Base-by-base conservation (phyloP, 208 protist species). In the Crithidia brevicula region DNA sequence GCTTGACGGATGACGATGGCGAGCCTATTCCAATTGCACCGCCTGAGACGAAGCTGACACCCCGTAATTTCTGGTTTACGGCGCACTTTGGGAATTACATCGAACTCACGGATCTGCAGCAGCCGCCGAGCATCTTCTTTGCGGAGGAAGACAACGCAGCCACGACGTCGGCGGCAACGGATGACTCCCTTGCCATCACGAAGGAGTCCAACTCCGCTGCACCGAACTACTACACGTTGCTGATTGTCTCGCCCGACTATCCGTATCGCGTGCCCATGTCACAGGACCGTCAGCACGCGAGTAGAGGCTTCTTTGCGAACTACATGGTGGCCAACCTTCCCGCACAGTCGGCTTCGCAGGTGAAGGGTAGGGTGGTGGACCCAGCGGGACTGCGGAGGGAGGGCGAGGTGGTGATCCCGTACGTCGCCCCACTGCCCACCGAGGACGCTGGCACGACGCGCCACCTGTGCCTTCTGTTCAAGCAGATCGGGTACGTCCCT, bases 71-170 rank as follows among this genome's bases (percentile, higher is more conserved):
- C 74, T 96, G 90, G 93, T 92, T 93, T 72, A 96, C 93, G 4
- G 74, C 90, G 15, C 93, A 97, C 74, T 93, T 84, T 61, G 93
- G 93, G 40, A 97, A 97, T 74, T 96, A 94, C 76, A 91, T 97
- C 46, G 88, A 95, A 53, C 78, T 97, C 3, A 79, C 77, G n/a
- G 87, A 97, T 18, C 42, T 97, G 43, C 89, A 96, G 67, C 79
- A 93, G 60, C 67, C 87, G 16, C 93, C 93, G 4, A 82, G 82
- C 38, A 77, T 97, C 30, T 96, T 95, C 56, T 83, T 97, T 27
- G 53, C 81, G 27, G 83, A 88, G 43, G 62, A 63, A 36, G 46
- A 50, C 1, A 30, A 63, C 31, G 62, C 27, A 43, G 51, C 51
- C 28, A 13, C 49, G 4, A 4, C 18, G 16, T 25, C 45, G 43